Conservation (phyloP, 805 yeast genomes). For the Debaryomyces prosopidis region DNA sequence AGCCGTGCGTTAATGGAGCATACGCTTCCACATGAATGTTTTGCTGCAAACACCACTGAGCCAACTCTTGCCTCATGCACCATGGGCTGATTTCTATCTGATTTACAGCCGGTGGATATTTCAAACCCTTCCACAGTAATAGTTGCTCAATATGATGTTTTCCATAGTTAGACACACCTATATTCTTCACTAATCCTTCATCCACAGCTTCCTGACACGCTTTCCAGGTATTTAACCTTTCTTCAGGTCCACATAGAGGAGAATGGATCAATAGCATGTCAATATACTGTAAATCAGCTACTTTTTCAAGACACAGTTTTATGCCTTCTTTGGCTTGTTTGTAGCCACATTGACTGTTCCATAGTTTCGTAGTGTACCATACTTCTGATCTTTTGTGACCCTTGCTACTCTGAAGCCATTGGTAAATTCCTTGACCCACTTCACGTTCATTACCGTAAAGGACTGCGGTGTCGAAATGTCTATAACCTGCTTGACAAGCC, state of each 20-base stretch:
- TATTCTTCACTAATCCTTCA: slow-evolving; percentile 48
- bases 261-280: slow-evolving; percentile 70
- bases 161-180: slow-evolving; percentile 70
- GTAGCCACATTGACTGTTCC: slow-evolving; percentile 69
- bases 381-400: slow-evolving; percentile 23
- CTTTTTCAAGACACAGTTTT: slow-evolving; percentile 51
- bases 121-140: slow-evolving; percentile 44
- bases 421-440: slow-evolving; percentile 61
- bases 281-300: slow-evolving; percentile 59
- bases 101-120: slow-evolving; percentile 45
- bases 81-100: slow-evolving; percentile 54
- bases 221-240: slow-evolving; percentile 51
- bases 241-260: slow-evolving; percentile 44
- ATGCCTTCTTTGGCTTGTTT: slow-evolving; percentile 58
- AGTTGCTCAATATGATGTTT: slow-evolving; percentile 56
- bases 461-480: slow-evolving; percentile 76
- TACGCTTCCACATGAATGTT: slow-evolving; percentile 36
- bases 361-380: slow-evolving; percentile 65
- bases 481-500: slow-evolving; percentile 66
- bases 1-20: slow-evolving; percentile 41
- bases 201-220: slow-evolving; percentile 59
- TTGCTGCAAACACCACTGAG: slow-evolving; percentile 26
- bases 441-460: slow-evolving; percentile 66
- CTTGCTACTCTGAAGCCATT: slow-evolving; percentile 40
- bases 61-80: slow-evolving; percentile 43